Evolutionary conservation across 257 asterid genomes (phyloP), one percentile per base, ranked within the genome.

Genomic region (Penstemon barbatus): DNA sequence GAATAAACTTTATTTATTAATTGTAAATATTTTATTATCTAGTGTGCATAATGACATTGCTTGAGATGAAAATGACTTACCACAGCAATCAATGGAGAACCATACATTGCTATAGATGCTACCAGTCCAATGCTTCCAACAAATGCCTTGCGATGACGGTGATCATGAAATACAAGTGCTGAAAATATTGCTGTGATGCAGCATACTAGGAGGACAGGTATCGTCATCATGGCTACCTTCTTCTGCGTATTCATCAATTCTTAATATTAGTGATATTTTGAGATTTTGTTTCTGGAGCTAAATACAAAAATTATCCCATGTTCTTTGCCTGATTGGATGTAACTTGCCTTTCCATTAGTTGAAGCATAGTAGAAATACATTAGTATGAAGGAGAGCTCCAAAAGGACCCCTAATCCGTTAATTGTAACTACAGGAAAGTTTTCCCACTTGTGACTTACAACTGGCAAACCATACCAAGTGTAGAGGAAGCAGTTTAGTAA

Each of bases 391-490:
- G 86, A 85, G 79, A 81, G 50, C 87, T 86, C 96, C 51, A 88
- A 66, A 58, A 88, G 74, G 43, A 91, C 75, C 60, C 96, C 97
- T 7, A 88, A 4, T 66, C 96, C 92, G 61, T 88, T 91, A 42
- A 82, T 79, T 43, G 95, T 79, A 59, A 83, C 88, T 48, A 91
- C 70, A 0, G 88, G 83, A 49, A 91, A 82, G 74, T 91, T 88
- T 70, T 91, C 92, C 95, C 96, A 88, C 65, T 77, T 68, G 71
- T 63, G 57, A 55, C 97, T 91, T 38, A 91, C 96, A 0, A 91
- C 66, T 42, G 96, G 97, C 75, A 86, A 80, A 1, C 96, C 97
- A 36, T 91, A 91, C 97, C 96, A 91, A 44, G 92, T 78, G 77
- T 91, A 91, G 52, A 88, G 79, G 44, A 71, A 79, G 39, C 95